Evolutionary conservation across 2,329 filamentous ascomycete species (phyloP).

Genomic region (Moelleriella libera): DNA sequence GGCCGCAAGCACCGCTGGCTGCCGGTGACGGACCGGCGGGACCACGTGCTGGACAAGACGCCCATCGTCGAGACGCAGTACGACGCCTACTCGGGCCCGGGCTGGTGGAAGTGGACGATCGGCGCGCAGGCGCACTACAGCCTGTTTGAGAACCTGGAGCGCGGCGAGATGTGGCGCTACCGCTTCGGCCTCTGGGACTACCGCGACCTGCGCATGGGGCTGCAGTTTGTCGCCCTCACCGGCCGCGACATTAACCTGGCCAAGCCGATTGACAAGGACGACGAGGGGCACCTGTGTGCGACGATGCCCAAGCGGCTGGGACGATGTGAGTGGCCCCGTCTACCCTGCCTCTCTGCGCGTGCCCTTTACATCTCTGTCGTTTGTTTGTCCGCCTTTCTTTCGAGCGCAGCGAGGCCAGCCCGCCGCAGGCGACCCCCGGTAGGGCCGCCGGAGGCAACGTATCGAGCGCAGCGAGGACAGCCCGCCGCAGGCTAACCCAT

Average conservation of each 20-base stretch:
- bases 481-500: too few species aligned
- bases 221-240: slow-evolving; percentile 39
- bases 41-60: slow-evolving; percentile 25
- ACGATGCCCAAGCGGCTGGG: slow-evolving; percentile 22
- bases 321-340: slow-evolving; percentile 12
- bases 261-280: slow-evolving; percentile 27
- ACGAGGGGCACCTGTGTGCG: slow-evolving; percentile 30
- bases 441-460: neutral
- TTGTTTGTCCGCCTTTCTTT: neutral
- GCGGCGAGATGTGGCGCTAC: slow-evolving; percentile 27
- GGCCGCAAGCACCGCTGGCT: slow-evolving; percentile 36
- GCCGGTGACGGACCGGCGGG: slow-evolving; percentile 17
- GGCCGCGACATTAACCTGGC: slow-evolving; percentile 34
- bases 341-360: slow-evolving; percentile 2
- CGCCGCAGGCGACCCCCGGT: too few species aligned
- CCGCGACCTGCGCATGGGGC: slow-evolving; percentile 33
- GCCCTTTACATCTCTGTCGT: neutral
- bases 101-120: slow-evolving; percentile 34
- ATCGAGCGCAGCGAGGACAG: neutral
- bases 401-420: too few species aligned
- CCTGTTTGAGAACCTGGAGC: slow-evolving; percentile 35
- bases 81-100: slow-evolving; percentile 24
- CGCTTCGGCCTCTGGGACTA: slow-evolving; percentile 35
- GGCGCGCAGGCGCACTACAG: slow-evolving; percentile 33
- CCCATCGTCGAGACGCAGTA: slow-evolving; percentile 35